Evolutionary conservation across 2,329 filamentous ascomycete species (phyloP).

Genomic region (Diaporthe australafricana): DNA sequence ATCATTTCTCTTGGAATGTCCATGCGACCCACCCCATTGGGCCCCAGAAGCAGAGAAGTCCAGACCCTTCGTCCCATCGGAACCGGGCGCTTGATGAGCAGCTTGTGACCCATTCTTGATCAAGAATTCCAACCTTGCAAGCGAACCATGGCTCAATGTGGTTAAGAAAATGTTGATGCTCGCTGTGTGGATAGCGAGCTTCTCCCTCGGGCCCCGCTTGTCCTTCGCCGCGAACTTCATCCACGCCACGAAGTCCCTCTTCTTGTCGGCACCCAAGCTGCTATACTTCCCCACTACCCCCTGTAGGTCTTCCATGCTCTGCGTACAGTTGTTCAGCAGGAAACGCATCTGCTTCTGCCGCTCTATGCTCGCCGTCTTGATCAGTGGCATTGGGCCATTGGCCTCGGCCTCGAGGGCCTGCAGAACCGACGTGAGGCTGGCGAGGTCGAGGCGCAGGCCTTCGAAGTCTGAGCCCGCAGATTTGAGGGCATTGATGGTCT

Average conservation of each 20-base stretch:
- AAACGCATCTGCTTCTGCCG: constrained; percentile 14
- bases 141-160: constrained; percentile 8
- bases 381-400: constrained; percentile 14
- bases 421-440: constrained; percentile 9
- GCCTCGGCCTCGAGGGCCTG: constrained; percentile 24
- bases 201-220: constrained; percentile 18
- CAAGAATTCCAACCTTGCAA: constrained; percentile 9
- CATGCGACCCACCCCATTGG: neutral
- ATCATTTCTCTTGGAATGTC: neutral
- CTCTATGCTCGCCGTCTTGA: constrained; percentile 11
- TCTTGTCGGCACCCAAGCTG: constrained; percentile 8
- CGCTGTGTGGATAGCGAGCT: constrained; percentile 1
- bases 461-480: constrained; percentile 7
- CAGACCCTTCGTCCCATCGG: neutral
- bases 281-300: neutral
- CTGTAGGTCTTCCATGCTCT: constrained; percentile 22
- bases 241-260: constrained; percentile 22
- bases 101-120: constrained; percentile 15
- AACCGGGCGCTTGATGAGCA: neutral
- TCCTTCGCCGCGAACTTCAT: constrained; percentile 21
- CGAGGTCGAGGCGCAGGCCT: constrained; percentile 20
- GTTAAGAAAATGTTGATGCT: constrained; percentile 24
- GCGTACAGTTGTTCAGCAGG: constrained; percentile 8
- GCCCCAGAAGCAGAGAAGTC: neutral
- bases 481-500: constrained; percentile 17